Evolutionary conservation across 2,329 filamentous ascomycete species (phyloP), one percentile per base, ranked within the genome.

Genomic region (Penicillium hesseltinei): DNA sequence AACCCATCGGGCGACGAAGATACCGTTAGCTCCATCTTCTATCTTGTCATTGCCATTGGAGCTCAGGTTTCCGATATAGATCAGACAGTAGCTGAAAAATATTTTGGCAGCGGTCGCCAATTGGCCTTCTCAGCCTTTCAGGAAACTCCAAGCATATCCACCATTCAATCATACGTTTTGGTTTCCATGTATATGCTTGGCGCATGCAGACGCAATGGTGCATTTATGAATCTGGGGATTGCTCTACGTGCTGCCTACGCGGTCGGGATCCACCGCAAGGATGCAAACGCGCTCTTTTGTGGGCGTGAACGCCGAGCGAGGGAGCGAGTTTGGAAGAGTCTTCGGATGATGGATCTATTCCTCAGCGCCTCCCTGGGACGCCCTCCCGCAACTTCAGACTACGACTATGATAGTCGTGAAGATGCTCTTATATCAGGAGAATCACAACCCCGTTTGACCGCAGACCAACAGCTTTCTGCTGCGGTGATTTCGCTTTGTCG

Each of bases 131-230:
- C 73, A 2, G 75, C 79, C 23, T 76, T 82, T 50, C 77, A 77
- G 19, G 77, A 77, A 54, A 80, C 78, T 17, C 80, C 81, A 53
- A 81, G 78, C 53, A 73, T 81, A 3, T 71, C 77, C 46, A 81
- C 79, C 0, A 80, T 83, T 2, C 80, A 82, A 62, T 80, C 79
- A 2, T 82, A 82, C 62, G 71, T 79, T 6, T 62, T 82, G 17
- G 75, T 82, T n/a, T 77, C 80, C 0, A 75, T 82, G 60, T 82
- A 78, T 62, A 80, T 82, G 78, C 71, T 83, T 3, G 72, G 80
- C 29, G 78, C 78, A 11, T 81, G 78, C 55, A 77, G 81, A 43
- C 78, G 80, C 11, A 83, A 83, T 57, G 80, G 79, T 1, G 80
- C 80, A 6, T 82, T 81, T 54, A 75, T 82, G 63, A 79, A 81